Evolutionary conservation across 2,329 filamentous ascomycete species (phyloP).

Genomic region (Didymella sp.): DNA sequence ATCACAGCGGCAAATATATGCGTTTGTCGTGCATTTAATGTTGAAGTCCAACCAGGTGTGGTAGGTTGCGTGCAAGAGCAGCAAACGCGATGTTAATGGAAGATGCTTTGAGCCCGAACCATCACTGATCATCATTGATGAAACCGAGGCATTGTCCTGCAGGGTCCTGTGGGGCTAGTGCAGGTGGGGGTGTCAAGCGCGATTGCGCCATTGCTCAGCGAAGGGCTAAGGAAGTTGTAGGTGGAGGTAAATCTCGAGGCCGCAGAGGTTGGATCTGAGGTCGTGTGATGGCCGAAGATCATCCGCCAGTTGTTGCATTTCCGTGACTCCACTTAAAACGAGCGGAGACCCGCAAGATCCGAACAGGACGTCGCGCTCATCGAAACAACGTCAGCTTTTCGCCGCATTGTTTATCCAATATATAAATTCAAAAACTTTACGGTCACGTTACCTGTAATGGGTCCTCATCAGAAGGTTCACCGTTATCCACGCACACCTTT

Average conservation of each 20-base stretch:
- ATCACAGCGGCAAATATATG: not conserved
- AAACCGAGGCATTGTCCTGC: not conserved
- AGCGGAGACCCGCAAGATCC: not conserved
- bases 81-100: not conserved
- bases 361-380: too few relatives aligned
- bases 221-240: not conserved
- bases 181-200: not conserved
- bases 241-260: not conserved
- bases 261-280: not conserved
- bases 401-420: not conserved
- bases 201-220: slow-evolving; percentile 12
- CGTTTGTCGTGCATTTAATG: not conserved
- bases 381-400: too few relatives aligned
- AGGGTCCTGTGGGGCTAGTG: slow-evolving; percentile 6
- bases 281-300: too few relatives aligned
- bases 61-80: not conserved
- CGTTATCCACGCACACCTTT: slow-evolving; percentile 43
- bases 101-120: not conserved
- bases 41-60: not conserved
- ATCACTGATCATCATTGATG: not conserved
- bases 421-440: slow-evolving; percentile 13
- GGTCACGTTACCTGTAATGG: slow-evolving; percentile 43
- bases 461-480: slow-evolving; percentile 46
- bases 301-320: not conserved
- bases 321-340: not conserved